Conservation (phyloP, 495 filamentous ascomycete species). For the Aspergillus cristatus region DNA sequence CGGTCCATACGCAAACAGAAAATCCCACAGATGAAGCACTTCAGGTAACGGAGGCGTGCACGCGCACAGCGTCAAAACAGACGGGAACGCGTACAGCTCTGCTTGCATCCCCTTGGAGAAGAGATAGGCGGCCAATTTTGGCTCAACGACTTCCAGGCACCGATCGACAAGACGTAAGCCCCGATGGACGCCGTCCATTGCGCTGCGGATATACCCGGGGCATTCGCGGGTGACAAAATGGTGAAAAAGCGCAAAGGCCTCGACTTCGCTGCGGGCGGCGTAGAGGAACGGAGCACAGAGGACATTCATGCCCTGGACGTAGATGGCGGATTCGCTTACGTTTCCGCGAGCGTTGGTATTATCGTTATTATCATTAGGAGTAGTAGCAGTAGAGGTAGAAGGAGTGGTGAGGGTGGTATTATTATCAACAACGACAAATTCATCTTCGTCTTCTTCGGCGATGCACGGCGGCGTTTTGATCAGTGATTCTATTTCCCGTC, state of each 20-base stretch:
- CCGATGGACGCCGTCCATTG: constrained; percentile 95
- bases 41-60: constrained; percentile 96
- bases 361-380: too few relatives aligned
- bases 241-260: constrained; percentile 88
- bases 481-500: constrained; percentile 30
- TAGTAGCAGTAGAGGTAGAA: neutral
- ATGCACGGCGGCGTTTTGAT: constrained; percentile 37
- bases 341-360: constrained; percentile 12
- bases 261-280: constrained; percentile 85
- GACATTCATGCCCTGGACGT: constrained; percentile 99
- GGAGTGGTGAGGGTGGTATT: constrained; percentile 30
- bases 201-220: constrained; percentile 87
- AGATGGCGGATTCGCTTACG: constrained; percentile 60
- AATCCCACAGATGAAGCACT: constrained; percentile 95
- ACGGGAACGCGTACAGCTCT: constrained; percentile 95
- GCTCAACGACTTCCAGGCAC: constrained; percentile 81
- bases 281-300: constrained; percentile 96
- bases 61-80: constrained; percentile 87
- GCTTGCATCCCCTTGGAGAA: constrained; percentile 78
- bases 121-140: constrained; percentile 74
- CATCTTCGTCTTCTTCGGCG: constrained; percentile 32
- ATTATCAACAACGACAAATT: constrained; percentile 9
- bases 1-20: constrained; percentile 88
- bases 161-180: constrained; percentile 86
- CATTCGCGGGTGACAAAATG: constrained; percentile 81